Conservation (phyloP, 768 basidiomycete species). For the Suillus ampliporus region DNA sequence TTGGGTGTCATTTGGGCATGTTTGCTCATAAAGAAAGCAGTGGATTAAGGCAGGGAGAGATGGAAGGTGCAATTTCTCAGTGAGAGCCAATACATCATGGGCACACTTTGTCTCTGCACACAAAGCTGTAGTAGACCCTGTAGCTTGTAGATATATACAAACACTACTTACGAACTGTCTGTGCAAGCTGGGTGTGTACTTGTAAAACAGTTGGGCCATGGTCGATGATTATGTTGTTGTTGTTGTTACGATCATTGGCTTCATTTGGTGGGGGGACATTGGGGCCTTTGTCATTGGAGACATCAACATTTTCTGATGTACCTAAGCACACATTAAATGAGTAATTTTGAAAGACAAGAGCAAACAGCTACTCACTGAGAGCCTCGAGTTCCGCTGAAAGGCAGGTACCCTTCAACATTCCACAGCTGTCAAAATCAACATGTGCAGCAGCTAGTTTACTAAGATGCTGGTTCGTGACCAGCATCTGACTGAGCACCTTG, state of each 20-base stretch:
- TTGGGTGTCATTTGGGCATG: neutral
- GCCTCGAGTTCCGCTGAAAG: neutral
- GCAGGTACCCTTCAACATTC: slow-evolving; percentile 23
- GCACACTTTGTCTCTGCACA: neutral
- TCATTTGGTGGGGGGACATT: neutral
- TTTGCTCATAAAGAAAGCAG: slow-evolving; percentile 13
- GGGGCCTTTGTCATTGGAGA: neutral
- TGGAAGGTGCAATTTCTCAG: slow-evolving; percentile 14
- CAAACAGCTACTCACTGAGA: neutral
- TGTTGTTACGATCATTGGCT: neutral
- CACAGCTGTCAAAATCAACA: neutral
- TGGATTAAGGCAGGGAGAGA: slow-evolving; percentile 25
- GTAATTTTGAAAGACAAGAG: neutral
- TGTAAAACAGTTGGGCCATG: neutral
- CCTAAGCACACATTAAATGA: neutral
- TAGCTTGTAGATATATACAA: neutral
- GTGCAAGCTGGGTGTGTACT: neutral
- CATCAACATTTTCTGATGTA: neutral
- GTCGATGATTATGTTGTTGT: neutral
- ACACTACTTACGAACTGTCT: neutral
- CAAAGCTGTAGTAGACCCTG: neutral
- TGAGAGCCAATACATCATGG: neutral
- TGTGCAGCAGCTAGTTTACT: slow-evolving; percentile 13
- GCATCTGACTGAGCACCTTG: slow-evolving; percentile 19
- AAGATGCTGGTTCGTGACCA: slow-evolving; percentile 31